Evolutionary conservation across 805 yeast genomes (phyloP).

Genomic region (Ogataea trehalophila): DNA sequence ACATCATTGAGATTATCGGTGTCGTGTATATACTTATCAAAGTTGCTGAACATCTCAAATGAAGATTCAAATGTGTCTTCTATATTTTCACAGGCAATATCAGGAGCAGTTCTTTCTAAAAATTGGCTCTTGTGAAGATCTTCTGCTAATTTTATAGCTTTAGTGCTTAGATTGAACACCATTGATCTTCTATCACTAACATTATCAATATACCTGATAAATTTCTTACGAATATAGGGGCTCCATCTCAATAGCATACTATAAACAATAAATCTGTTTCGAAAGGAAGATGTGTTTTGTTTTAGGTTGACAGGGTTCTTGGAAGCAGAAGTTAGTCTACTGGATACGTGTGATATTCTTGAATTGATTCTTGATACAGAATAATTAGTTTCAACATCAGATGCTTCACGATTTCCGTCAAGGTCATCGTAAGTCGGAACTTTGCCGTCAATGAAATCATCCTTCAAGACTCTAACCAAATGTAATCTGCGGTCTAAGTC

Average conservation of each 20-base stretch:
- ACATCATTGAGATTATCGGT: slow-evolving; percentile 15
- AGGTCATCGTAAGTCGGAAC: slow-evolving; percentile 25
- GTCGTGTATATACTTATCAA: slow-evolving; percentile 49
- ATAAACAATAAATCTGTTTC: slow-evolving; percentile 73
- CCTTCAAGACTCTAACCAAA: slow-evolving; percentile 19
- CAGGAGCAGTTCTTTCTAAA: slow-evolving; percentile 2
- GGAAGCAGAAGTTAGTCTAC: slow-evolving; percentile 11
- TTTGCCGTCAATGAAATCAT: slow-evolving; percentile 22
- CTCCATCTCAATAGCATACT: slow-evolving; percentile 77
- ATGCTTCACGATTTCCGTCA: slow-evolving; percentile 16
- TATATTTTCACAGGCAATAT: slow-evolving; percentile 2
- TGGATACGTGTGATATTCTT: slow-evolving; percentile 12
- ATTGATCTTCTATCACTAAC: slow-evolving; percentile 23
- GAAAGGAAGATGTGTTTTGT: slow-evolving; percentile 30
- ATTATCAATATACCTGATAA: slow-evolving; percentile 49
- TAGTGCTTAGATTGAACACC: slow-evolving; percentile 27
- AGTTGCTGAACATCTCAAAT: slow-evolving; percentile 33
- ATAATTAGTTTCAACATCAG: slow-evolving; percentile 17
- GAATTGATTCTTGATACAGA: slow-evolving; percentile 13
- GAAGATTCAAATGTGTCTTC: slow-evolving; percentile 17
- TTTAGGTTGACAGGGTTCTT: slow-evolving; percentile 21
- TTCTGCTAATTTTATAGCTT: slow-evolving; percentile 29
- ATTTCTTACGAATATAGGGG: slow-evolving; percentile 54
- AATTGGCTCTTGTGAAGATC: slow-evolving; percentile 16
- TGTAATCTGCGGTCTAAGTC: slow-evolving; percentile 29